Evolutionary conservation across 352 stramenopile genomes (phyloP), one percentile per base, ranked within the genome.

Genomic region (Pythium sukuiense): DNA sequence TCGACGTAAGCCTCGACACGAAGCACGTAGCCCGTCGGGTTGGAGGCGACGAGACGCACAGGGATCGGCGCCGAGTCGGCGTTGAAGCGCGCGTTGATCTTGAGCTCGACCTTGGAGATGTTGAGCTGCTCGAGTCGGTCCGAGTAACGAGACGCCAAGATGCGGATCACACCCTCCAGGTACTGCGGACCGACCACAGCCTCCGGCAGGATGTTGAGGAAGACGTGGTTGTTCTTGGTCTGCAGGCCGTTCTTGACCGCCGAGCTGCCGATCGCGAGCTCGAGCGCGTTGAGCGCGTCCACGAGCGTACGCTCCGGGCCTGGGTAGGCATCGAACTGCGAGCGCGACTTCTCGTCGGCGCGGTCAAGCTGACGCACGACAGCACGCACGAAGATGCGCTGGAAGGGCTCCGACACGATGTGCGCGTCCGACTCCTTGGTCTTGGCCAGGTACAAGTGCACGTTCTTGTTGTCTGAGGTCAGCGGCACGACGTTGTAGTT

Each of bases 1-100:
- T 99, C 97, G 20, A 99, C 97, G 74, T 99, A 99, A 7, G 97
- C 98, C 67, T 99, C 98, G 59, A 99, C 93, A 27, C 97, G 94
- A n/a, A 99, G 90, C 20, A 99, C 98, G 79, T 98, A 99, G 32
- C 98, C 97, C 11, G 98, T 99, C 26, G 98, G 98, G 79, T 99
- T 99, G 50, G 90, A 95, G 11, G 92, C 95, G 53, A 99, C 89
- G 39, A 99, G 77, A 16, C 97, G 95, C 30, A 99, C 83, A 30
- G 97, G 96, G 70, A 99, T 98, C 20, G 92, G 95, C n/a, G 88
- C 81, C 14, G 95, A 92, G 33, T 97, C 93, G 39, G 81, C 79
- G 61, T 97, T 96, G 59, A 99, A 92, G 37, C 89, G 88, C 50
- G 93, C 96, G 32, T 95, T 92, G 77, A 99, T 96, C 77, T 99